These are phyloP conservation scores for Physaria fendleri DNA, from an alignment of 345 rosid genomes.

Conservation along the genomic window DNA sequence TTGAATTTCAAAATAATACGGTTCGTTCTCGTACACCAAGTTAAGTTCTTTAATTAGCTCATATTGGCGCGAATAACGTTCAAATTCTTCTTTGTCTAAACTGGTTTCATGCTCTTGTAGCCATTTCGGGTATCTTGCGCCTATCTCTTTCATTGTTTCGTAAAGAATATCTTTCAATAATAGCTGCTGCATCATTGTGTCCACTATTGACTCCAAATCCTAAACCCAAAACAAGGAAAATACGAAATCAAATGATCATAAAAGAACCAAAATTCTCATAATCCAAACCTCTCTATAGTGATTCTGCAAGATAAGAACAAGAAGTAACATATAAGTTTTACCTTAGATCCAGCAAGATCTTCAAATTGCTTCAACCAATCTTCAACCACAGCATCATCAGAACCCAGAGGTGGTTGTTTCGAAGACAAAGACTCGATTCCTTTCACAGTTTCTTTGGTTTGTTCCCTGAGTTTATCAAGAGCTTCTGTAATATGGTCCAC, in stretches of 20 bases:
- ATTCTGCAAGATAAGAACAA: too few relatives aligned
- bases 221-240: constrained; percentile 10
- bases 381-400: constrained; percentile 67
- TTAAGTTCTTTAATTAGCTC: constrained; percentile 68
- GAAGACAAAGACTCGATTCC: constrained; percentile 66
- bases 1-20: too few relatives aligned
- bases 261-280: too few relatives aligned
- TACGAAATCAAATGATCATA: not conserved
- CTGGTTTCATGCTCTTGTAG: constrained; percentile 62
- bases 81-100: constrained; percentile 62
- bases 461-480: constrained; percentile 78
- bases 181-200: constrained; percentile 97
- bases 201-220: constrained; percentile 91
- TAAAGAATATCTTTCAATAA: constrained; percentile 84
- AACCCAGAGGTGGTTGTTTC: constrained; percentile 28
- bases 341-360: constrained; percentile 90
- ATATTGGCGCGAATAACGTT: constrained; percentile 57
- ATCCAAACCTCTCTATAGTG: too few relatives aligned
- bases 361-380: constrained; percentile 95
- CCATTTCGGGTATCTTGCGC: constrained; percentile 82
- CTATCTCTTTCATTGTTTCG: constrained; percentile 93
- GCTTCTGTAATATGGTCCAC: constrained; percentile 71
- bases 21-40: constrained; percentile 74
- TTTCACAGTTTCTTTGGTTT: constrained; percentile 76
- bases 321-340: too few relatives aligned